A percentile compares a stretch with the other conserved stretches of the same genome.
These are phyloP conservation scores for Candida sp. DNA, from an alignment of 1,139 yeast species.

Conservation along the genomic window DNA sequence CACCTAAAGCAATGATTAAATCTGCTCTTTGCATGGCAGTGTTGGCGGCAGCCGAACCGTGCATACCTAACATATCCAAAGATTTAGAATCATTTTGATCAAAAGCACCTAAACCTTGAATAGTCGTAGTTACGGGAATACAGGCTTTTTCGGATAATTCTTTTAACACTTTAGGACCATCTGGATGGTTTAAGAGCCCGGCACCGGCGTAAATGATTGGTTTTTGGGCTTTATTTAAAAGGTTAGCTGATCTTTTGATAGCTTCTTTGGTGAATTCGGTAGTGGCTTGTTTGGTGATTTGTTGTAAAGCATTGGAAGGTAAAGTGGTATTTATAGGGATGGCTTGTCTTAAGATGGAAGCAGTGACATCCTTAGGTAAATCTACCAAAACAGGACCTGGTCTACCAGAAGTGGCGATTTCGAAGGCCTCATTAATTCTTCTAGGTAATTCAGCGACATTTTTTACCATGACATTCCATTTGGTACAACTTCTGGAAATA, in stretches of 20 bases:
- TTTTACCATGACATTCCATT: constrained; percentile 99
- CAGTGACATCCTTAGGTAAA: constrained; percentile 97
- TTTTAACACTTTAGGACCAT: constrained; percentile 76
- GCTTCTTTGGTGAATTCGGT: constrained; percentile 77
- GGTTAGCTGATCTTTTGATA: constrained; percentile 70
- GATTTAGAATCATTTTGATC: constrained; percentile 92
- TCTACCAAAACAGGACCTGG: constrained; percentile 99
- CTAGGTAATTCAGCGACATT: constrained; percentile 91
- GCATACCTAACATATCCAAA: constrained; percentile 97
- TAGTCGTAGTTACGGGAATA: constrained; percentile 94
- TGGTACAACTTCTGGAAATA: constrained; percentile 94
- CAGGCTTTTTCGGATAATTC: constrained; percentile 87
- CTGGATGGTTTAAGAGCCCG: constrained; percentile 77
- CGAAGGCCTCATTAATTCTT: constrained; percentile 96
- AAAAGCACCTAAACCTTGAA: constrained; percentile 92
- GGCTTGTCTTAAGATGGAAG: constrained; percentile 79
- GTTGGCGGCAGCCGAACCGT: constrained; percentile 95
- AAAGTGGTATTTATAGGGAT: constrained; percentile 84
- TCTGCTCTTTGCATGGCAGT: constrained; percentile 92
- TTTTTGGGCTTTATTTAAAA: constrained; percentile 78
- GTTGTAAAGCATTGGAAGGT: constrained; percentile 76
- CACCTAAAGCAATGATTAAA: constrained; percentile 90
- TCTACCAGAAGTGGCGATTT: constrained; percentile 92
- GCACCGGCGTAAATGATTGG: constrained; percentile 93
- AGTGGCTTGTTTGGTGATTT: constrained; percentile 67